phyloP scores from a whole-genome alignment of 2,329 filamentous ascomycete species.

The Mycosphaerella sp. region DNA sequence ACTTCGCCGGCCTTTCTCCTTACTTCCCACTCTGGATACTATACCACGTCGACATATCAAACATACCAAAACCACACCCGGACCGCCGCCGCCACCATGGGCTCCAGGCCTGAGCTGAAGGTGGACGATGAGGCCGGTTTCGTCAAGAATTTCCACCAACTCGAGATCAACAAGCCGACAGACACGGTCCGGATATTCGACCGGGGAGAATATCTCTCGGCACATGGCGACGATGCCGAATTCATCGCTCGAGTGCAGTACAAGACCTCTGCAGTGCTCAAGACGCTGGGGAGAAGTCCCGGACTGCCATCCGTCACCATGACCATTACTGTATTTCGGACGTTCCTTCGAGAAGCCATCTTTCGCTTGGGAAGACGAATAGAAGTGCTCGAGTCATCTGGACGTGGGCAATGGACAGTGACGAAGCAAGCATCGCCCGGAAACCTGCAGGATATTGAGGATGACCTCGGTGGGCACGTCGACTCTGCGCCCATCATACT shows the following conservation, averaged over 20 bases:
- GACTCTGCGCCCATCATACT: slow-evolving; percentile 91
- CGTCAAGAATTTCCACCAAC: slow-evolving; percentile 90
- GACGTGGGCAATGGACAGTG: slow-evolving; percentile 87
- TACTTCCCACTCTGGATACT: background rate
- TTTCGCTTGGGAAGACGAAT: slow-evolving; percentile 86
- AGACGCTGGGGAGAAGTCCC: slow-evolving; percentile 79
- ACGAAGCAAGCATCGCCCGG: slow-evolving; percentile 80
- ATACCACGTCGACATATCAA: background rate
- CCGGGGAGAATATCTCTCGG: slow-evolving; percentile 89
- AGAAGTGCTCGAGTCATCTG: slow-evolving; percentile 76
- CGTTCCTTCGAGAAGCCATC: slow-evolving; percentile 88
- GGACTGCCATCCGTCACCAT: slow-evolving; percentile 90
- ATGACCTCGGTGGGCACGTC: slow-evolving; percentile 80
- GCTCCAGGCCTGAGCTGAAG: slow-evolving; percentile 52
- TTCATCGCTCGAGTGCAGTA: slow-evolving; percentile 83
- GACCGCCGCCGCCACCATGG: slow-evolving; percentile 36
- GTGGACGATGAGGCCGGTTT: slow-evolving; percentile 97
- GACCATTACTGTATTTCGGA: slow-evolving; percentile 89
- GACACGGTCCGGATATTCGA: slow-evolving; percentile 89
- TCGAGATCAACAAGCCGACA: slow-evolving; percentile 63
- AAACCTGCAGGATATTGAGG: slow-evolving; percentile 94
- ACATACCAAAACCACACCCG: background rate
- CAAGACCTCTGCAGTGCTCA: slow-evolving; percentile 92
- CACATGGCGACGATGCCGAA: slow-evolving; percentile 77
- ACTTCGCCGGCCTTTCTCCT: background rate